Percentiles rank a stretch among this genome's conserved stretches.
Evolutionary conservation across 768 basidiomycete species (phyloP).

Genomic region (Phaeotremella skinneri): DNA sequence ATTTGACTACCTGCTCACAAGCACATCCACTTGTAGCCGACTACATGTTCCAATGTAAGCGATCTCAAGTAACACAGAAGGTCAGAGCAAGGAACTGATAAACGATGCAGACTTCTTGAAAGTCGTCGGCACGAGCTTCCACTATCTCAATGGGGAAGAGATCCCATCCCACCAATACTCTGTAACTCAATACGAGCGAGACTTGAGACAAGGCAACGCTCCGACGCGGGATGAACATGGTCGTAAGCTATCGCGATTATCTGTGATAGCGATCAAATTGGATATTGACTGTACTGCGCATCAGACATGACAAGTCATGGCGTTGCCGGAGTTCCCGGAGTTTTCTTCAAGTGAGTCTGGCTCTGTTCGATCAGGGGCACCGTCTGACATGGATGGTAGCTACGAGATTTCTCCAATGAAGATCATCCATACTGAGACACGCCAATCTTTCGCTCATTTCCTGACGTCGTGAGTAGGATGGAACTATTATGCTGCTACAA

Average conservation of each 20-base stretch:
- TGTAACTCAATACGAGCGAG: conserved; percentile 92
- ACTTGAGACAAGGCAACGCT: conserved; percentile 63
- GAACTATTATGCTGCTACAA: not conserved
- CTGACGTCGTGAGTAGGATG: conserved; percentile 75
- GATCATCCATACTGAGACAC: conserved; percentile 82
- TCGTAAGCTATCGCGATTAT: conserved; percentile 31
- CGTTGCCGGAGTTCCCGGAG: conserved; percentile 41
- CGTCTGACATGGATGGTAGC: conserved; percentile 62
- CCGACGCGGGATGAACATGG: conserved; percentile 52
- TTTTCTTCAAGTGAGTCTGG: conserved; percentile 43
- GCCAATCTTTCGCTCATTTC: conserved; percentile 97
- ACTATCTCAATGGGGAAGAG: conserved; percentile 73
- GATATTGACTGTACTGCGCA: not conserved
- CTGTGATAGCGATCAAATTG: not conserved
- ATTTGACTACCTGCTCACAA: not conserved
- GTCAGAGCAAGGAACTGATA: not conserved
- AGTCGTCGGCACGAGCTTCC: conserved; percentile 93
- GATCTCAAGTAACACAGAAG: not conserved
- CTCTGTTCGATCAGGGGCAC: not conserved
- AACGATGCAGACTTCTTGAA: conserved; percentile 80
- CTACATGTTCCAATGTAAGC: conserved; percentile 76
- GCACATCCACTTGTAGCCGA: conserved; percentile 49
- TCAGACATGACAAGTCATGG: conserved; percentile 50
- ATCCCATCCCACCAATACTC: conserved; percentile 93
- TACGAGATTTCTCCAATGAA: conserved; percentile 97